Evolutionary conservation across 441 rosid genomes (phyloP), one percentile per base, ranked within the genome.

Genomic region (Codiaeum variegatum): DNA sequence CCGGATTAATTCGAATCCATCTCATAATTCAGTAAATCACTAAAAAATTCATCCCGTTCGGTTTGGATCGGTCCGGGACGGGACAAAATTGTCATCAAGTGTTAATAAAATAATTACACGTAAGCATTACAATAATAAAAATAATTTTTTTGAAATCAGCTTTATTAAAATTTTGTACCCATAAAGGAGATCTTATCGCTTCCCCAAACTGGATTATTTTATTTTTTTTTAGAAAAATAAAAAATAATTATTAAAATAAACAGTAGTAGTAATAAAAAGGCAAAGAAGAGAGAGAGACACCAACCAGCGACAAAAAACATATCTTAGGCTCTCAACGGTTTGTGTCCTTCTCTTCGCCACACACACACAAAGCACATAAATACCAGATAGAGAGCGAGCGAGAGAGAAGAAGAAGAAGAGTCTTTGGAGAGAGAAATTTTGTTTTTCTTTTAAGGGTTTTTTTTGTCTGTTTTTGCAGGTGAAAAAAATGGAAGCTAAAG

Each of bases 401-500:
- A 16, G 69, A 60, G 21, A 60, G 36, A 69, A n/a, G n/a, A n/a
- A n/a, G 61, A 75, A 52, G 9, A 32, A 12, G 46, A 21, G 31
- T 38, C 28, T 51, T 7, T 26, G 58, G 11, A 38, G 51, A 62
- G 59, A 26, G 42, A 28, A 16, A 3, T 0, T 0, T 7, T 8
- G 52, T 40, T 38, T 24, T 36, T 64, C 70, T 18, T 62, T 42
- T 46, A 7, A 44, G 75, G 46, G 10, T 66, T 23, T 52, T 42
- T 68, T 49, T 56, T 38, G 65, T 71, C 67, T 38, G 46, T 42
- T 61, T 73, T 76, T 80, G 78, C 80, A 73, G 83, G 77, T 73
- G 76, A 75, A 81, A 36, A 36, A 60, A 36, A 86, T 86, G 94
- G 91, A 83, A 32, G 80, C 76, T 62, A 80, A 79, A 31, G 96